Base-by-base conservation (phyloP, 768 basidiomycete genomes). In the Chiua virens region DNA sequence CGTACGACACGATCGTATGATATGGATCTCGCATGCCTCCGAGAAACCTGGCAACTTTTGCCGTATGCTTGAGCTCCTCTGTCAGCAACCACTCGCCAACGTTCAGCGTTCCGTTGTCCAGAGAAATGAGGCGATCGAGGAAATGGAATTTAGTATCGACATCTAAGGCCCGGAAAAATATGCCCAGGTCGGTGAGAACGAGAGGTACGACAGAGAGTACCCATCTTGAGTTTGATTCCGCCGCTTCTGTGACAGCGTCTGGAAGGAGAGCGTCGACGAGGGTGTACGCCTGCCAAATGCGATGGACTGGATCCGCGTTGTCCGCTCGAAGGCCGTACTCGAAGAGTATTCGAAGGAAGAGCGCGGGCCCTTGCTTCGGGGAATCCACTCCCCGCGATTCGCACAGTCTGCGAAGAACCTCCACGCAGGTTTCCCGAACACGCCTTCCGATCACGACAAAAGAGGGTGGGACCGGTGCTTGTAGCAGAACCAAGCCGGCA, bases 191-290 rank as follows among this genome's bases (percentile, higher is more conserved):
- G 3, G 67, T 63, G 5, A 89, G 71, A 18, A 83, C 64, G 25
- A 71, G 76, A 3, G 87, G 85, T 15, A 91, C 68, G 13, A 86
- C 79, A 10, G 64, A 65, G 6, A 73, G 71, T 2, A 79, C 65
- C 85, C 84, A 88, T 51, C 67, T 55, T 6, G 73, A 62, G 10
- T 71, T 70, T 32, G 70, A 71, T 34, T 71, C 67, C 18, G 27
- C 47, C 18, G 56, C 42, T 53, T 68, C 64, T 18, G 51, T 45
- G 21, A 41, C 21, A 14, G 50, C 46, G 42, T 55, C 57, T 1
- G 86, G 85, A 1, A 90, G 69, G 28, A 89, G 63, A 47, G 72
- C 71, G 56, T 86, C 79, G 38, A 89, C 57, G 42, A 92, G 72
- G 40, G 70, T 67, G 58, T 79, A 81, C 3, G 81, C 69, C 59